Evolutionary conservation across 768 basidiomycete species (phyloP), one percentile per base, ranked within the genome.

Genomic region (Tephrocybe sp.): DNA sequence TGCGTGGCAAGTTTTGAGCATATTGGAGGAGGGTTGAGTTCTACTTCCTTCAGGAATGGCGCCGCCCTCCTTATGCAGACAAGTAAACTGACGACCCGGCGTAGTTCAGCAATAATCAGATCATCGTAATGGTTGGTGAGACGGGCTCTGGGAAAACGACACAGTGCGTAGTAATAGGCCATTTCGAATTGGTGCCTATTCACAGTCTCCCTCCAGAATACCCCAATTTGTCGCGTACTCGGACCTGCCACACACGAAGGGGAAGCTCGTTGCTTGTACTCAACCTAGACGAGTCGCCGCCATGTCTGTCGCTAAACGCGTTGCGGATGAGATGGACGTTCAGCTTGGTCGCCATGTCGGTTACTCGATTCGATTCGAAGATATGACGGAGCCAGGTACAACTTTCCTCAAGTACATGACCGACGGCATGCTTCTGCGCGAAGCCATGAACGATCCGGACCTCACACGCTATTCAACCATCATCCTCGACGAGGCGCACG

Each of bases 391-490:
- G 59, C 74, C 83, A 0, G 88, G 90, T 0, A 89, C 87, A 26
- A 98, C 97, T 0, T 97, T 99, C 71, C 77, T 99, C 57, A 98
- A 97, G 67, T 98, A 99, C 74, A 97, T 98, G 95, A 99, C 97
- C 14, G 97, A 99, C 61, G 97, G 96, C 81, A 97, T 98, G 94
- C 85, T 93, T 49, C 82, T 96, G n/a, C 86, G 94, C 17, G 94
- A 97, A 73, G 94, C 93, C 4, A 99, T 98, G 95, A 92, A 95
- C 69, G 96, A 98, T 69, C 89, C 92, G 8, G 79, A 83, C 17
- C 81, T 98, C 33, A 75, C 79, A 23, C 84, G 94, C 3, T 99
- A 99, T 68, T 96, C 93, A 17, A 98, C 96, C 18, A 94, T 99
- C 70, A 98, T 99, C 62, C 83, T 98, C 50, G 97, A 99, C 67